These are phyloP conservation scores for Fagopyrum homotropicum DNA, from an alignment of 148 eudicot genomes.

Conservation along the genomic window DNA sequence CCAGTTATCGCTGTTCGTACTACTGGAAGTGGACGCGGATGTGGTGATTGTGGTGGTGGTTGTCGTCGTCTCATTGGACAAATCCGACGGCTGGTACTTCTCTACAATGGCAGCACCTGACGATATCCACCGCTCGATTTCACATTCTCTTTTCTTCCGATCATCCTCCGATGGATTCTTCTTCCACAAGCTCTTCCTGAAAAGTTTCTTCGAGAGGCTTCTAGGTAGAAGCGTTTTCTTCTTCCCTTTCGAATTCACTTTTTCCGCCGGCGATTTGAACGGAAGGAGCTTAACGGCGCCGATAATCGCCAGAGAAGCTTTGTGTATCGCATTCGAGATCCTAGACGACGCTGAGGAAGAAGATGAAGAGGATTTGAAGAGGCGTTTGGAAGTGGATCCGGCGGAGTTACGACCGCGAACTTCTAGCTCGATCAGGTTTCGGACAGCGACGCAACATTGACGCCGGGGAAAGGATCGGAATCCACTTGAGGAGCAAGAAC, in stretches of 20 bases:
- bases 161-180: background rate
- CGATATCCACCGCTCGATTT: slow-evolving; percentile 56
- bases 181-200: slow-evolving; percentile 13
- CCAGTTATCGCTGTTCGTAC: slow-evolving; percentile 39
- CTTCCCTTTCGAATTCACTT: background rate
- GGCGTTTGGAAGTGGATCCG: background rate
- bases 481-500: slow-evolving; percentile 82
- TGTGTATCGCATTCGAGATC: slow-evolving; percentile 29
- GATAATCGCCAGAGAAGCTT: slow-evolving; percentile 44
- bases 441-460: slow-evolving; percentile 45
- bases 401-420: background rate
- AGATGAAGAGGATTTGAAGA: background rate
- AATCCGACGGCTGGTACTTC: slow-evolving; percentile 26
- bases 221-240: slow-evolving; percentile 24
- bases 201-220: slow-evolving; percentile 46
- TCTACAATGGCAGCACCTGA: slow-evolving; percentile 22
- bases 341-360: background rate
- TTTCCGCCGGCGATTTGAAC: slow-evolving; percentile 17
- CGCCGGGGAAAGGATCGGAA: slow-evolving; percentile 66
- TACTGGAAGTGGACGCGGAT: slow-evolving; percentile 4
- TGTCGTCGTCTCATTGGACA: slow-evolving; percentile 23
- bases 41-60: slow-evolving; percentile 10
- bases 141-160: slow-evolving; percentile 2
- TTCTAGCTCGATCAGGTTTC: slow-evolving; percentile 3
- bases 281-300: slow-evolving; percentile 49